phyloP scores from a whole-genome alignment of 441 rosid genomes.

The Croton laevigatus region DNA sequence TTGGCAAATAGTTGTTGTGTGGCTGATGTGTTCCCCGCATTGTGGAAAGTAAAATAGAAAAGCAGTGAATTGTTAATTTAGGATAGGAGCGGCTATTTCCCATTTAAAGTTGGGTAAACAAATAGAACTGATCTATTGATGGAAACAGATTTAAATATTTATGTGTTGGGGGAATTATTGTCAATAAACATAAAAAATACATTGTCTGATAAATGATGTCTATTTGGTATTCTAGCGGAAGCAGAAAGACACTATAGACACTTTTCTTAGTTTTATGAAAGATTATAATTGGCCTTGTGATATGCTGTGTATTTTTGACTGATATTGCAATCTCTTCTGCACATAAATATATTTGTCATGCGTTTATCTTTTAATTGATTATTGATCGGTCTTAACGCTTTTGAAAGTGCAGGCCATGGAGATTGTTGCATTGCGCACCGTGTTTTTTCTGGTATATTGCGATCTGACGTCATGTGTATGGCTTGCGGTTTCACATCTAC shows the following conservation, averaged over 20 bases:
- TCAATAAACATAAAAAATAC: neutral
- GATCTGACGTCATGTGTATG: constrained; percentile 83
- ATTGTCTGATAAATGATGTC: neutral
- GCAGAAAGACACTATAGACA: constrained; percentile 5
- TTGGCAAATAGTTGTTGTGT: neutral
- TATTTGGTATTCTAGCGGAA: neutral
- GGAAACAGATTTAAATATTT: neutral
- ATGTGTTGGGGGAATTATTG: neutral
- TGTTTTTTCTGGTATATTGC: constrained; percentile 69
- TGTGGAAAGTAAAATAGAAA: constrained; percentile 1
- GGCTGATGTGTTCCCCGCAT: neutral
- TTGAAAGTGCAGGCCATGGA: constrained; percentile 48
- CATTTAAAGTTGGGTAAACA: neutral
- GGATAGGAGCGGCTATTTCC: neutral
- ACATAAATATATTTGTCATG: neutral
- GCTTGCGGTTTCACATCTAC: constrained; percentile 80
- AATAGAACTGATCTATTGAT: neutral
- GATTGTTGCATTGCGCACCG: constrained; percentile 74
- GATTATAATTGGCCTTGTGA: constrained; percentile 1
- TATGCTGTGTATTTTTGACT: neutral
- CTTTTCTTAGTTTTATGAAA: neutral
- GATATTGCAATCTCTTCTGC: neutral
- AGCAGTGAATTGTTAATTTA: neutral
- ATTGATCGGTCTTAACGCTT: constrained; percentile 14
- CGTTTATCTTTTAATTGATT: constrained; percentile 7